Evolutionary conservation across 495 filamentous ascomycete genomes (phyloP).

Genomic region (Alectoria sarmentosa): DNA sequence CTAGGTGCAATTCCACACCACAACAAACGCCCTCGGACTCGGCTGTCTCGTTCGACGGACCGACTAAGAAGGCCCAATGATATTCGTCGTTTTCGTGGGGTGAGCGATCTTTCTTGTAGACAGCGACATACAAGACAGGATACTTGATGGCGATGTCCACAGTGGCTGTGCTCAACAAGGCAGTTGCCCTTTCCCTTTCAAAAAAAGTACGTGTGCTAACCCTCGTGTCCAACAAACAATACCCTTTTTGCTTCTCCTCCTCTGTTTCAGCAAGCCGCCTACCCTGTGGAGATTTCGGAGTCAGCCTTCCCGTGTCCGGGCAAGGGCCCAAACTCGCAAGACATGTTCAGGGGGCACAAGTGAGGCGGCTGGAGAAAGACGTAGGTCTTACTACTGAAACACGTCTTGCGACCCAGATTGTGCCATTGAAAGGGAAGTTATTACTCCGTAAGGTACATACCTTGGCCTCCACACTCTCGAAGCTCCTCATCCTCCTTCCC

Average conservation of each 20-base stretch:
- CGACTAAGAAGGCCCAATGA: not conserved
- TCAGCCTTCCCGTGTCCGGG: not conserved
- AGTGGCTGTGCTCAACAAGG: not conserved
- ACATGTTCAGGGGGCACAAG: not conserved
- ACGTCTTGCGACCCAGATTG: not conserved
- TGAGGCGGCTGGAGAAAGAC: accelerated
- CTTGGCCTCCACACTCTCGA: not conserved
- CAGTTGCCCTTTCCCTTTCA: not conserved
- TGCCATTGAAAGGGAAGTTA: not conserved
- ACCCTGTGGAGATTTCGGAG: not conserved
- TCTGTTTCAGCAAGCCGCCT: slow-evolving; percentile 2
- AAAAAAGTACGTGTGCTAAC: not conserved
- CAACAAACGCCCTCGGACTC: not conserved
- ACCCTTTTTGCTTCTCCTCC: not conserved
- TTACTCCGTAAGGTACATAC: not conserved
- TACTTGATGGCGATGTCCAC: slow-evolving; percentile 2
- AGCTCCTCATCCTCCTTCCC: not conserved
- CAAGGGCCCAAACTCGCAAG: not conserved
- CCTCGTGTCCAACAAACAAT: not conserved
- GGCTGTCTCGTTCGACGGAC: not conserved
- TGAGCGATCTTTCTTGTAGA: not conserved
- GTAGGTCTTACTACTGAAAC: not conserved
- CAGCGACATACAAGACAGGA: not conserved
- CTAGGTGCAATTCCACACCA: not conserved
- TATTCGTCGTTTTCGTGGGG: not conserved